Base-by-base conservation (phyloP, 352 stramenopile species). In the Phytopythium mirpurense region DNA sequence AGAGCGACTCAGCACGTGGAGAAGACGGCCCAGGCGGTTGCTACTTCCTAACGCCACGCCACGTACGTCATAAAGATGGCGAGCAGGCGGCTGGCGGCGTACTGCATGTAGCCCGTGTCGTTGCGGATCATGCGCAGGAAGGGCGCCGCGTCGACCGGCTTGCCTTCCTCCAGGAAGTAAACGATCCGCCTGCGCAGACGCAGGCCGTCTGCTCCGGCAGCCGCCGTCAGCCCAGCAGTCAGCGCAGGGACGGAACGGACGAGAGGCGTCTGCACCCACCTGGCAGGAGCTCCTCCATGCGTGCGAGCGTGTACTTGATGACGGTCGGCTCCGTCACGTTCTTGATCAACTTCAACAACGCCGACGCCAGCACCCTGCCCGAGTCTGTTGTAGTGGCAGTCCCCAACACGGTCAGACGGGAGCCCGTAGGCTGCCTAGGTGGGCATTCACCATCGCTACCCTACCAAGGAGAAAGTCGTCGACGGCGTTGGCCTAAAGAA, bases 291-390 rank as follows among this genome's bases (percentile, higher is more conserved):
- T 95, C 82, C 52, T 95, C 80, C 78, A 95, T 90, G 59, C 84
- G 82, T 4, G 84, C 84, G 32, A 95, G 72, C 51, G 82, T 84
- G 63, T 95, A 95, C 50, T 89, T 89, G 51, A 95, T 71, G 29
- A 95, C 84, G 6, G 84, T 89, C 15, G 83, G 81, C 51, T 95
- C 84, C 8, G 84, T 95, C 59, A 95, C 83, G 63, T 95, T 91
- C 73, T 91, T 91, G 35, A 95, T 67, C 34, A 95, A 56, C 63
- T 95, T 95, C 37, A 95, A 65, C 55, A 95, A 62, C 16, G 78
- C 78, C 37, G 65, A 69, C 14, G 65, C 82, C 36, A 95, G 65
- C 47, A 72, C 62, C 63, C 59, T 65, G 19, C 81, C 83, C 56
- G 71, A 82, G 66, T 89, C 83, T 81, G 64, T 42, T 48, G n/a